These are phyloP conservation scores for Thraustochytrium striatum DNA, from an alignment of 352 stramenopile species.

Conservation along the genomic window DNA sequence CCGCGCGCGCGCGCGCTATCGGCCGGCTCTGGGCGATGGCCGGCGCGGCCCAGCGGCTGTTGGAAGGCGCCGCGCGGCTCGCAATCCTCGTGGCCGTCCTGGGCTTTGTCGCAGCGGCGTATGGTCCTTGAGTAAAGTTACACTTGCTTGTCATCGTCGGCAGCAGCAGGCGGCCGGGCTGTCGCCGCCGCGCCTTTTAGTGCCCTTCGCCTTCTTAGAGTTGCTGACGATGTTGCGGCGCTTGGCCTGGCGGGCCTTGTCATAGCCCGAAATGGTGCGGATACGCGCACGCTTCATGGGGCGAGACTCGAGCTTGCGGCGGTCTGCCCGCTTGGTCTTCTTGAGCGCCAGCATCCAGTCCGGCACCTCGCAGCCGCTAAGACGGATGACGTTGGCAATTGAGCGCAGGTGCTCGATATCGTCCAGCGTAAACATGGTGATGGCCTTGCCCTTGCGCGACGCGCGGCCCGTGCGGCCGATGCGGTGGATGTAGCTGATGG, in stretches of 20 bases:
- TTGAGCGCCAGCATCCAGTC: conserved; percentile 97
- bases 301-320: too few relatives aligned
- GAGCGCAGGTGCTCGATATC: conserved; percentile 76
- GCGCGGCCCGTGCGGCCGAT: conserved; percentile 91
- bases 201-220: too few relatives aligned
- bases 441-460: conserved; percentile 81
- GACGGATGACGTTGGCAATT: conserved; percentile 97
- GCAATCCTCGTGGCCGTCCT: too few relatives aligned
- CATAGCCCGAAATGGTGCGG: neutral
- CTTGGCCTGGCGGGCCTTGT: neutral
- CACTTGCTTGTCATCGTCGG: too few relatives aligned
- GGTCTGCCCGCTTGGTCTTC: neutral
- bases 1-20: too few relatives aligned
- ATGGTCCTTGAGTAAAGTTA: too few relatives aligned
- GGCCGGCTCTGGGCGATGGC: too few relatives aligned
- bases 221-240: neutral
- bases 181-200: too few relatives aligned
- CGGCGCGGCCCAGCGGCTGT: too few relatives aligned
- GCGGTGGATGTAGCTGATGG: conserved; percentile 94
- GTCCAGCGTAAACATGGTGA: conserved; percentile 96
- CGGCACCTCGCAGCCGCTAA: conserved; percentile 93
- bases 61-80: too few relatives aligned
- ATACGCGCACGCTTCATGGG: neutral
- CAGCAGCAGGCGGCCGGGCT: too few relatives aligned
- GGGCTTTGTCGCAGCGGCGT: too few relatives aligned